Base-by-base conservation (phyloP, 2,329 filamentous ascomycete species). In the Penicillium sp. region DNA sequence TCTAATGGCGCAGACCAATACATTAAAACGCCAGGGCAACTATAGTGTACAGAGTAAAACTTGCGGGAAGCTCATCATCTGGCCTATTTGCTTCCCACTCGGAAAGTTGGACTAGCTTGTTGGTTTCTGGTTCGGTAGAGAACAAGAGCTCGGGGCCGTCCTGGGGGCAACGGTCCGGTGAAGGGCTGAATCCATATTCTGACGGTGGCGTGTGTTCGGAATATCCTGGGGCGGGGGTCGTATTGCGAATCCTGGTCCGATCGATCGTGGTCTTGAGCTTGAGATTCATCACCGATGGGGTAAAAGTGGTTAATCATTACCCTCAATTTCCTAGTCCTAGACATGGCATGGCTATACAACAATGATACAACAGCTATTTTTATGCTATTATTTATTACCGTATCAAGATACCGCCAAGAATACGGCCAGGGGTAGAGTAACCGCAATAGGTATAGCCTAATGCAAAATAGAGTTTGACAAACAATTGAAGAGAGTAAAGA, bases 161-260 rank as follows among this genome's bases (percentile, higher is more conserved):
- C 31, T 35, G 13, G 33, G 21, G 21, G 25, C 42, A 48, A 19
- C 23, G 10, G 14, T 25, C 4, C 44, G 52, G 48, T 42, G 48
- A 48, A 43, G 33, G 31, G 35, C 44, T 48, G 11, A 42, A 29
- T 14, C 16, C 39, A 44, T 31, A 44, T 29, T 37, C 27, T 39
- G 48, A 39, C 10, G 33, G 11, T 27, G 37, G 49, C 23, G 37
- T 43, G 26, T 21, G 35, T 25, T 25, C 25, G 25, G 8, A 31
- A n/a, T 52, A 52, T 43, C 35, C 85, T 66, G 88, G 88, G 14
- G 49, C 44, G n/a, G 49, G 49, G 25, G 49, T 1, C 49, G 19
- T 44, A 52, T 52, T 52, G 49, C 37, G 49, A 52, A 44, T 52
- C 49, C 19, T 44, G 10, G 35, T 51, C 35, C n/a, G 26, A 43